Base-by-base conservation (phyloP, 352 stramenopile genomes). In the Globisporangium sylvaticum region DNA sequence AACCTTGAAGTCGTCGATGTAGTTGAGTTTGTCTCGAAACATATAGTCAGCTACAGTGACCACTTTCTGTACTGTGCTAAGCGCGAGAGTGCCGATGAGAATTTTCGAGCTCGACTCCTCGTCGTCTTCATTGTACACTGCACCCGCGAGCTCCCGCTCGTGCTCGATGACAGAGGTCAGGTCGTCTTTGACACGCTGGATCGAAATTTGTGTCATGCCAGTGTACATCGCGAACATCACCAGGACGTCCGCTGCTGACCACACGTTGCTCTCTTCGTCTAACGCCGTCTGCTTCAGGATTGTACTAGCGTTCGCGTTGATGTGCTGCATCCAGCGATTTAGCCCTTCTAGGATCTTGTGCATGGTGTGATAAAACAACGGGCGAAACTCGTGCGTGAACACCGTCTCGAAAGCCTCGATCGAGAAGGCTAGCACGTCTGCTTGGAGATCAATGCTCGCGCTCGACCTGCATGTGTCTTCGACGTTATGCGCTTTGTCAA, bases 401-500 rank as follows among this genome's bases (percentile, higher is more conserved):
- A 90, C 81, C 37, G 74, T 64, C 54, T 44, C 73, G 65, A 95
- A 92, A 9, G 84, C 82, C 31, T 78, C 82, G 46, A 88, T 88
- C 7, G 84, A 81, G 1, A 75, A 62, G 4, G 59, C 71, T 5
- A 95, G 66, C 1, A 72, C 64, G 9, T 91, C 76, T 0, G 60
- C 73, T 9, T 74, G 91, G 20, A 96, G 64, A 64, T 96, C 87
- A 9, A 90, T 66, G 63, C 85, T 94, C n/a, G 87, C 87, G 53
- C 81, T 84, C 20, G 82, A 87, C 6, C 87, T 86, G 37, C 85
- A 95, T 22, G 87, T 92, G 64, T 95, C 87, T 68, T 96, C 88
- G 39, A 95, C 85, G 54, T 96, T 96, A 65, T 96, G 88, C 2
- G 87, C 88, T 62, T 96, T 87, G 46, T 96, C 88, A 50, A 96